These are phyloP conservation scores for Pestalotiopsis fici DNA, from an alignment of 2,329 filamentous ascomycete species.

Conservation along the genomic window DNA sequence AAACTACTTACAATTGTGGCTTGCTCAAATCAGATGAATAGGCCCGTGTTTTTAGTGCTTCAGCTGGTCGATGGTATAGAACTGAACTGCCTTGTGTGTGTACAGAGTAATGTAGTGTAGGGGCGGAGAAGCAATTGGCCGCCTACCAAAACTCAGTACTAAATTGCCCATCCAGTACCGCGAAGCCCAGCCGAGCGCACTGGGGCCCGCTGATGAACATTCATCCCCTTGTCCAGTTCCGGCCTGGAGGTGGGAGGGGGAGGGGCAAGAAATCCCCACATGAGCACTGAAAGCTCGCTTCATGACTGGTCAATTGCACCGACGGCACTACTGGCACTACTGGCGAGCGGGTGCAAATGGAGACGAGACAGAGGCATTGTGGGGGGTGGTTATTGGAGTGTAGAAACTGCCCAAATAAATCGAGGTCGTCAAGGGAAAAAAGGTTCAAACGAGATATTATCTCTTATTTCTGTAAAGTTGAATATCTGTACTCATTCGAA, in stretches of 20 bases:
- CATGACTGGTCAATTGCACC: background rate
- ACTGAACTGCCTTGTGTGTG: background rate
- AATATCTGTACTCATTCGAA: background rate
- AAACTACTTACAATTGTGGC: too few relatives aligned
- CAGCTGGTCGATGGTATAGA: background rate
- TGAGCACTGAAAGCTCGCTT: background rate
- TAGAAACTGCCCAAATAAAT: background rate
- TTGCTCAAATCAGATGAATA: too few relatives aligned
- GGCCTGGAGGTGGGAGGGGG: conserved; percentile 5
- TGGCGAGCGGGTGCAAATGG: too few relatives aligned
- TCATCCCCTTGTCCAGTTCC: conserved; percentile 1
- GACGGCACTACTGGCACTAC: background rate
- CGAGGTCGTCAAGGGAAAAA: background rate
- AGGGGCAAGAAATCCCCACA: background rate
- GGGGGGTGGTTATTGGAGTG: background rate
- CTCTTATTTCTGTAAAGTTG: background rate
- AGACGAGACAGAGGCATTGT: background rate
- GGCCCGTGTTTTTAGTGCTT: too few relatives aligned
- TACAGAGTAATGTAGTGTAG: too few relatives aligned
- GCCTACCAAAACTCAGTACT: background rate
- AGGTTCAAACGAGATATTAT: background rate
- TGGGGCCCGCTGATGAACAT: background rate
- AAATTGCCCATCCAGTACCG: background rate
- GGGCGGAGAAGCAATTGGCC: conserved; percentile 1
- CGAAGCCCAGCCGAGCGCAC: background rate